Base-by-base conservation (phyloP, 2,329 filamentous ascomycete species). In the Phaeosphaeriaceae sp. region DNA sequence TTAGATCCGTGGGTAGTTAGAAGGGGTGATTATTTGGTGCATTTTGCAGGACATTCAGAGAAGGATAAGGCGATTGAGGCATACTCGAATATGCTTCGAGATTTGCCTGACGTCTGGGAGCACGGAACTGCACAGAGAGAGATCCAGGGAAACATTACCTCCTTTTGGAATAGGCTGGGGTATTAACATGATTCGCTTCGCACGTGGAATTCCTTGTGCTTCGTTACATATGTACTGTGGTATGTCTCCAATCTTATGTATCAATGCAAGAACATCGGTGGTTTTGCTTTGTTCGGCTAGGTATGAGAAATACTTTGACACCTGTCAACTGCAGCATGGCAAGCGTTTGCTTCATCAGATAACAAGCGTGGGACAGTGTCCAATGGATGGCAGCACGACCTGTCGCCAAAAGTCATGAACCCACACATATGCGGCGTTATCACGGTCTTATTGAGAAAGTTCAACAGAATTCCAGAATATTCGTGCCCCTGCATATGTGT, bases 11-110 rank as follows among this genome's bases (percentile, higher is more conserved):
- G 70, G 47, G 73, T 78, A 47, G 77, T 76, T 6, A 72, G 77
- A 13, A 69, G 76, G 36, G 79, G 79, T 2, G 79, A 81, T 53
- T 75, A 79, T 53, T 60, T 82, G 11, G 77, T 81, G n/a, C 79
- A 81, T 59, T 81, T 81, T 53, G 75, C 79, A 6, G 79, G 79
- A 0, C 66, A 76, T 1, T 58, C 57, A 1, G 62, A 76, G 13
- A 73, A 77, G 19, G 70, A 75, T 24, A 61, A 70, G 48, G 64
- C 72, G 17, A 76, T 81, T 66, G 60, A 62, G 13, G 74, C 74
- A 49, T 81, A 79, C 77, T 47, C 20, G 11, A 47, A 52, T 3
- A 62, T 63, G 47, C 20, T 71, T 50, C 50, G 54, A 1, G 33
- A 19, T 1, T 67, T 66, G 20, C 59, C 64, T 1, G 59, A 64